Evolutionary conservation across 192 early-diverging fungal genomes (phyloP).

Genomic region (Coemansia sp.): DNA sequence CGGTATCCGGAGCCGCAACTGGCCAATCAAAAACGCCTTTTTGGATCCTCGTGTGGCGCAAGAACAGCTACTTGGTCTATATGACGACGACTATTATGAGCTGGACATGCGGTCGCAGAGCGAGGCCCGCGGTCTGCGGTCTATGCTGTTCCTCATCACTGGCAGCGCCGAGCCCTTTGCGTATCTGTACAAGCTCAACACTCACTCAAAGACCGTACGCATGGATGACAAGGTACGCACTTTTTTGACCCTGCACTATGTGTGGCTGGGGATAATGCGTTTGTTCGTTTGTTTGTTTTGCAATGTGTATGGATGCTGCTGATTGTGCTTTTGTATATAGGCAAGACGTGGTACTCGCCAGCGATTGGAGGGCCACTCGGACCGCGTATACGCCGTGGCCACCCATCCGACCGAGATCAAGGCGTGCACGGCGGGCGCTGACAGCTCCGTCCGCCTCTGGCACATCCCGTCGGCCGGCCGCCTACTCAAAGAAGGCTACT

Average conservation of each 20-base stretch:
- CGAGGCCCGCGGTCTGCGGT: constrained; percentile 46
- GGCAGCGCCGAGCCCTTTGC: constrained; percentile 70
- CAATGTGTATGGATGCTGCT: background rate
- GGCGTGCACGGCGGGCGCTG: constrained; percentile 51
- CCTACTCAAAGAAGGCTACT: constrained; percentile 40
- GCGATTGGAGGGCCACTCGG: constrained; percentile 87
- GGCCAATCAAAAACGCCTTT: constrained; percentile 91
- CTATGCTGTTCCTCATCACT: constrained; percentile 60
- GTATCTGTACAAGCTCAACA: constrained; percentile 60
- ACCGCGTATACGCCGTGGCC: constrained; percentile 87
- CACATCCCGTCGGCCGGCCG: constrained; percentile 51
- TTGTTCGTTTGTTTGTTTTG: background rate
- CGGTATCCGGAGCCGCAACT: constrained; percentile 91
- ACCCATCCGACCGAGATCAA: constrained; percentile 87
- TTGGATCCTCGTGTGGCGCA: constrained; percentile 52
- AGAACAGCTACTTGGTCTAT: constrained; percentile 50
- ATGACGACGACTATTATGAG: constrained; percentile 53
- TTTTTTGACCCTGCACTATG: background rate
- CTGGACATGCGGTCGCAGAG: constrained; percentile 51
- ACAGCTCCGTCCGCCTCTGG: constrained; percentile 49
- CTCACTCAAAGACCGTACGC: constrained; percentile 36
- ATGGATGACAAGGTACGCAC: constrained; percentile 52
- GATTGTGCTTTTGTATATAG: constrained; percentile 18
- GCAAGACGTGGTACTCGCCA: constrained; percentile 57
- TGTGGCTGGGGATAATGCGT: constrained; percentile 1